Evolutionary conservation across 371 early-diverging fungal genomes (phyloP), one percentile per base, ranked within the genome.

Genomic region (Apophysomyces elegans): DNA sequence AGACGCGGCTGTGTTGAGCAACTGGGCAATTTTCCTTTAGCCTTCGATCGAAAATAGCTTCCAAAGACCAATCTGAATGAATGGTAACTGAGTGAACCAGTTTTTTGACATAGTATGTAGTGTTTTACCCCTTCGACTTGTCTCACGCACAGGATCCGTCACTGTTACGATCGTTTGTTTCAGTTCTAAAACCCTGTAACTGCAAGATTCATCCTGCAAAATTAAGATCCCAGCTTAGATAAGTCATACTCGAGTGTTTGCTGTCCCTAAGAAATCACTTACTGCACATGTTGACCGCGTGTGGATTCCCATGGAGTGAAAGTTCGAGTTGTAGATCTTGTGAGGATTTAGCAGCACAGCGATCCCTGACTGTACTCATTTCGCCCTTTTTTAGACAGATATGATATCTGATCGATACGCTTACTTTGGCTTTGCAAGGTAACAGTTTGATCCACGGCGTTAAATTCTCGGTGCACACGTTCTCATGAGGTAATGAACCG

Each of bases 391-490:
- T 18, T 50, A 18, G 21, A 16, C 50, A 50, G 21, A 18, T 16
- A 9, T 21, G 21, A 32, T 7, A 18, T n/a, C 18, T 50, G 14
- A 11, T 50, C n/a, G 4, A 8, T 6, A 6, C 41, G 5, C 47
- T 58, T 77, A 86, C 90, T 77, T 93, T 93, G 18, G 92, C 74
- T 78, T 93, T 91, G 71, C 99, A 99, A 1, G 99, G 99, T 45
- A 99, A 76, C 58, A 95, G 79, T 72, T 98, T 98, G 65, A 93
- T 84, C 95, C 96, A 98, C 8, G 98, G 98, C 4, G 98, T 97
- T 72, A 99, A 78, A 75, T 99, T 99, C 71, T 98, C 99, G 2
- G 98, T 99, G 72, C 99, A 99, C 0, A 95, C 93, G 67, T 89
- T 91, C 72, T 99, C 99, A 67, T 92, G 91, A 1, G 97, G 92